Conservation (phyloP, 306 rosid genomes). For the Quercus engelmannii region DNA sequence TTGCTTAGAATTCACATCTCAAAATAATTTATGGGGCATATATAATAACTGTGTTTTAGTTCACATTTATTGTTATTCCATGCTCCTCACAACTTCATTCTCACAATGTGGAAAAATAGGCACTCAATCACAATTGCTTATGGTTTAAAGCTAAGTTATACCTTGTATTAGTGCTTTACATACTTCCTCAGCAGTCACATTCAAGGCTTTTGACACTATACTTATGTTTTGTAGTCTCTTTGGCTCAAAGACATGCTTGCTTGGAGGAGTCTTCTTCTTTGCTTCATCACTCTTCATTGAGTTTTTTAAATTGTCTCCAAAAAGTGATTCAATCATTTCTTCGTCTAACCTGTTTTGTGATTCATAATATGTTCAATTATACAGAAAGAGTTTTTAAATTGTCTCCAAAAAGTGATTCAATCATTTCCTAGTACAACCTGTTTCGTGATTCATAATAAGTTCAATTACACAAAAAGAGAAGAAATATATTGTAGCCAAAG, state of each 20-base stretch:
- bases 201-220: slow-evolving; percentile 85
- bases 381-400: slow-evolving; percentile 38
- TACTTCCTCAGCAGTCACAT: slow-evolving; percentile 66
- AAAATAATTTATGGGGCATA: neutral
- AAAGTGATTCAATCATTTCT: slow-evolving; percentile 97
- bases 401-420: slow-evolving; percentile 91
- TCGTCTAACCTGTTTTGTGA: slow-evolving; percentile 73
- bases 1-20: neutral
- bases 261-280: slow-evolving; percentile 84
- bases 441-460: slow-evolving; percentile 20
- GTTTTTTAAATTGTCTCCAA: slow-evolving; percentile 79
- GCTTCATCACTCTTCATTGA: slow-evolving; percentile 70
- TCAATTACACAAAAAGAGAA: neutral
- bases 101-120: neutral
- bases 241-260: slow-evolving; percentile 90
- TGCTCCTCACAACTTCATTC: neutral
- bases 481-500: neutral
- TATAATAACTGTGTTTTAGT: neutral
- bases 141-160: slow-evolving; percentile 20
- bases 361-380: slow-evolving; percentile 2
- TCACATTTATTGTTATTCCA: neutral
- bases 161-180: slow-evolving; percentile 86
- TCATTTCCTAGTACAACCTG: slow-evolving; percentile 97
- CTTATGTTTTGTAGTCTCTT: slow-evolving; percentile 94
- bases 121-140: neutral